Evolutionary conservation across 2,329 filamentous ascomycete genomes (phyloP), one percentile per base, ranked within the genome.

Genomic region (Claviceps purpurea): DNA sequence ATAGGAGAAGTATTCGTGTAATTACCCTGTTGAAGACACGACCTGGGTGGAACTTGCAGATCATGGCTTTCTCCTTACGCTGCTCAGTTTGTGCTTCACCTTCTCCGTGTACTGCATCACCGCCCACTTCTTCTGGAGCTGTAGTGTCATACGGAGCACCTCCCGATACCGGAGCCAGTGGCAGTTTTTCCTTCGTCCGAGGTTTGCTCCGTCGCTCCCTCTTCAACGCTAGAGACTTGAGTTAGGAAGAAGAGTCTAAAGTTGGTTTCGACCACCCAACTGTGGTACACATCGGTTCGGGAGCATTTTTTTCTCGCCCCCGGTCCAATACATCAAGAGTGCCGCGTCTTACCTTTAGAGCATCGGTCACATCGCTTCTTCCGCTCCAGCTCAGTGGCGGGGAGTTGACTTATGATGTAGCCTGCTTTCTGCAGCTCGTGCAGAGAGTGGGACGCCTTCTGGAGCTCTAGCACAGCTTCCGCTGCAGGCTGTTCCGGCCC

Each of bases 321-420:
- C 20, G 4, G 26, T 34, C 24, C 26, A n/a, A 14, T 13, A 26
- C 24, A 26, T 22, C 18, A 24, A 10, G 14, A 5, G n/a, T 49
- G 10, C 30, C 30, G 18, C 18, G 14, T 8, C 53, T 56, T 46
- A 64, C 62, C 54, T 46, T 61, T 59, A 40, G 49, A 50, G 51
- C 65, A 68, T 22, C 53, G 55, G 20, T 47, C 51, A 53, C 65
- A 68, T 20, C 64, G 60, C 45, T 56, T 60, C 57, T 67, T 68
- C n/a, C 57, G 59, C 6, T 64, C 56, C 3, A 68, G 49, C 13
- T 67, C 64, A 1, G 52, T 47, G 18, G 39, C 20, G 3, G 59
- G 57, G 6, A 66, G 57, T 47, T 62, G 61, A 2, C 47, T 40
- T 10, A 65, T 38, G 18, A 64, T 51, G 44, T 65, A 67, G 38